Evolutionary conservation across 805 yeast genomes (phyloP).

Genomic region (Candida bentonensis): DNA sequence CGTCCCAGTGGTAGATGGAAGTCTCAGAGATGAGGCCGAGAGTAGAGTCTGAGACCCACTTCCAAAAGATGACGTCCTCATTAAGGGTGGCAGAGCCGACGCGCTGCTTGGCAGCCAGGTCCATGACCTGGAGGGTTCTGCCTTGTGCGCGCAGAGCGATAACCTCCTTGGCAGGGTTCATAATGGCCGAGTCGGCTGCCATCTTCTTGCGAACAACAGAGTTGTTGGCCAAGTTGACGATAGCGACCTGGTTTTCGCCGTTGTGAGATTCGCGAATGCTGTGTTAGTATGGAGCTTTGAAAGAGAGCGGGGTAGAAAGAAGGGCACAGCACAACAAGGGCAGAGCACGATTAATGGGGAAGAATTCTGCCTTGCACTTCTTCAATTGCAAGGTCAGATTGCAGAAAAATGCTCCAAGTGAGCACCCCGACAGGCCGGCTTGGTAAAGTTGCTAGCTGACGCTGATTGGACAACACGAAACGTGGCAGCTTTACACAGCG

Average conservation of each 20-base stretch:
- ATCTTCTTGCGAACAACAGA: constrained; percentile 78
- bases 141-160: constrained; percentile 93
- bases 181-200: constrained; percentile 94
- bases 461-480: too few relatives aligned
- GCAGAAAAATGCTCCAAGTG: too few relatives aligned
- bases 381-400: too few relatives aligned
- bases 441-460: too few relatives aligned
- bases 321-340: too few relatives aligned
- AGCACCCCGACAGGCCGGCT: too few relatives aligned
- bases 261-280: constrained; percentile 30
- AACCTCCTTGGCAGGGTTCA: constrained; percentile 83
- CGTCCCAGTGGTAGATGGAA: constrained; percentile 65
- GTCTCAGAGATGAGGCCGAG: constrained; percentile 78
- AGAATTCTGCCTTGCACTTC: too few relatives aligned
- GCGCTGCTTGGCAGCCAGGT: constrained; percentile 74
- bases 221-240: constrained; percentile 70
- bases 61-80: constrained; percentile 91
- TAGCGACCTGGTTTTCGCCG: constrained; percentile 67
- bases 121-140: constrained; percentile 83
- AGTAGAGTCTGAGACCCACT: constrained; percentile 63
- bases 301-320: neutral
- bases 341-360: too few relatives aligned
- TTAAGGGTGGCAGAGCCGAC: constrained; percentile 73
- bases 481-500: too few relatives aligned
- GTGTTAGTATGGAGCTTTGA: constrained; percentile 3